phyloP scores from a whole-genome alignment of 345 rosid species.

The Jatropha curcas region DNA sequence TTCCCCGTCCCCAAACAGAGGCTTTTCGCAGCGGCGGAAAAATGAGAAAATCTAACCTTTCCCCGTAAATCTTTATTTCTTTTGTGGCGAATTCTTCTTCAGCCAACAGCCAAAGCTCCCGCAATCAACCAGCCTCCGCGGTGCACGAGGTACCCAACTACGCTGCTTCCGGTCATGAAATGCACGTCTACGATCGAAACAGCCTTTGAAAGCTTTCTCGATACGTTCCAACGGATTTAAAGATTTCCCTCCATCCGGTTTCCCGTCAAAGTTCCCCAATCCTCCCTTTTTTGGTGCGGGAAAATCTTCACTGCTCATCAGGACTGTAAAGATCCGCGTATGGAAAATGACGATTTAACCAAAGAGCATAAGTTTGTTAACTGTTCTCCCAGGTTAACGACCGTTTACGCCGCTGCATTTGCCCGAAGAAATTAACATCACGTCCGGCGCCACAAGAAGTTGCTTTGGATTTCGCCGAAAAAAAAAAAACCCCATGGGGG shows the following conservation, averaged over 20 bases:
- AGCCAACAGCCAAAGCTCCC: conserved; percentile 46
- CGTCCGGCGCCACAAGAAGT: conserved; percentile 70
- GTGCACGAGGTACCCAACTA: conserved; percentile 54
- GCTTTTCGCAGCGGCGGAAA: no score
- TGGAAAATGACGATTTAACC: conserved; percentile 55
- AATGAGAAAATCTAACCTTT: conserved; percentile 38
- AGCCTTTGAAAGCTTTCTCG: conserved; percentile 40
- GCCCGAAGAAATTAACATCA: conserved; percentile 82
- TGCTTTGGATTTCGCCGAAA: conserved; percentile 88
- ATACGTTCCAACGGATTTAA: conserved; percentile 48
- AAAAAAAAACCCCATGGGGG: no score
- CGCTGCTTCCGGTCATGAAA: conserved; percentile 59
- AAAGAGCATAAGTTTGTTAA: conserved; percentile 45
- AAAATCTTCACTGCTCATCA: conserved; percentile 82
- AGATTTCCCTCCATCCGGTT: conserved; percentile 61
- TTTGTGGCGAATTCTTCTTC: conserved; percentile 40
- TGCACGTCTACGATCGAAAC: conserved; percentile 64
- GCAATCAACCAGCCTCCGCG: conserved; percentile 62
- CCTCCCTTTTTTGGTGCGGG: conserved; percentile 51
- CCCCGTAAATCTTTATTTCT: conserved; percentile 45
- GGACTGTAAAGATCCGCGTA: conserved; percentile 80
- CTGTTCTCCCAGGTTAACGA: conserved; percentile 75
- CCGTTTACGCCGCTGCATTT: conserved; percentile 66
- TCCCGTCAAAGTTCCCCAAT: conserved; percentile 67
- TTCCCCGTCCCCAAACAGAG: no score